Base-by-base conservation (phyloP, 139 green algal species). In the Coelastrella sp. region DNA sequence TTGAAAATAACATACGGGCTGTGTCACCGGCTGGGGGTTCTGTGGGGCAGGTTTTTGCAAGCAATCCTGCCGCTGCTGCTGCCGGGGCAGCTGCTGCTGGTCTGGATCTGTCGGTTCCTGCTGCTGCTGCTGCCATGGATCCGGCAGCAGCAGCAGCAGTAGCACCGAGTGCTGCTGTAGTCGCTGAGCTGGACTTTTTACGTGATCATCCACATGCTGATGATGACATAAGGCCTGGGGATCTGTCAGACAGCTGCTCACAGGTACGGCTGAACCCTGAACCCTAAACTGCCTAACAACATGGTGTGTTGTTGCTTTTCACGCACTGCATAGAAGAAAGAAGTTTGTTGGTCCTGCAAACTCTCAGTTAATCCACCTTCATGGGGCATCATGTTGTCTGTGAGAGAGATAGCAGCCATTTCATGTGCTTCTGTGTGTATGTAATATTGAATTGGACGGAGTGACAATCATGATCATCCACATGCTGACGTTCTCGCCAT, bases 161-260 rank as follows among this genome's bases (percentile, higher is more conserved):
- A 23, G 57, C 80, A 60, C 10, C 80, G 22, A 59, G 59, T 75
- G 80, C 13, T 56, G 79, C 13, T 20, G 57, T 57, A 10, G 17
- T 6, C 5, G 68, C 68, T 32, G 68, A 76, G 16, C 6, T 76
- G 17, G 68, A 76, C 17, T 76, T 76, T 17, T 76, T 76, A 23
- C 68, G 22, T 76, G 68, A 76, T 32, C 68, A 76, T 23, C 79
- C 79, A 56, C 60, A 68, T 61, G 81, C 4, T 54, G 82, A 87
- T 65, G 82, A 79, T 19, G 78, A 66, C 16, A 23, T 84, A 14
- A 65, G 57, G 14, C 47, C 78, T 59, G 82, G 82, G 20, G 82
- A 87, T 0, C 65, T 87, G 32, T 87, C 82, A n/a, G 82, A 87
- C 82, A 87, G 82, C 82, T 87, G 82, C 82, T 73, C 54, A 13